phyloP scores from a whole-genome alignment of 768 basidiomycete species.

The Leccinum ochraceum region DNA sequence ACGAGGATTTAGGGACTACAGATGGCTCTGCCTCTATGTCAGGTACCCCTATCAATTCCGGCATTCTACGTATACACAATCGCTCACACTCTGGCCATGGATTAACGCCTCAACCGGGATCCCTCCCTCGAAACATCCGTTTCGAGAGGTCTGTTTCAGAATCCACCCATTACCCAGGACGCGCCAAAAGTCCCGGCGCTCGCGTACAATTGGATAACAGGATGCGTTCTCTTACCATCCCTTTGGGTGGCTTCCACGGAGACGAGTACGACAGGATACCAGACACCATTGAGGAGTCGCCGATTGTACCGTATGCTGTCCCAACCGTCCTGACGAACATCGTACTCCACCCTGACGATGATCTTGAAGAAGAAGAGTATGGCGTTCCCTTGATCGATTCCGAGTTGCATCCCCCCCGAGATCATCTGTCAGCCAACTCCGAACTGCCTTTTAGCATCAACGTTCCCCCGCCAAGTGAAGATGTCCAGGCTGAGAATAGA shows the following conservation, averaged over 20 bases:
- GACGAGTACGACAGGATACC: conserved; percentile 34
- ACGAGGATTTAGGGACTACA: conserved; percentile 27
- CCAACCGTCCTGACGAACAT: conserved; percentile 38
- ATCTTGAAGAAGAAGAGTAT: conserved; percentile 49
- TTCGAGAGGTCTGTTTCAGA: conserved; percentile 37
- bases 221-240: conserved; percentile 24
- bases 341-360: conserved; percentile 42
- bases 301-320: conserved; percentile 34
- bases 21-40: conserved; percentile 24
- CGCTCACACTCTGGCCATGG: conserved; percentile 38
- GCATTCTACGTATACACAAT: conserved; percentile 42
- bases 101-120: conserved; percentile 18
- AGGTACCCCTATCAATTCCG: conserved; percentile 35
- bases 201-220: conserved; percentile 28
- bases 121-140: conserved; percentile 33
- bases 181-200: conserved; percentile 30
- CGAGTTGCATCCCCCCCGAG: conserved; percentile 12
- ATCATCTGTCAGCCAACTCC: conserved; percentile 8
- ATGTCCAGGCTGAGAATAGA: conserved; percentile 46
- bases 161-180: conserved; percentile 22
- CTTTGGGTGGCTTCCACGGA: conserved; percentile 20
- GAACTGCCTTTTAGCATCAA: conserved; percentile 73
- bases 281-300: conserved; percentile 37
- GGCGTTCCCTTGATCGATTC: conserved; percentile 32
- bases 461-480: conserved; percentile 49